A percentile compares a stretch with the other conserved stretches of the same genome.
phyloP scores from a whole-genome alignment of 148 eudicot species.

The Camellia sinensis region DNA sequence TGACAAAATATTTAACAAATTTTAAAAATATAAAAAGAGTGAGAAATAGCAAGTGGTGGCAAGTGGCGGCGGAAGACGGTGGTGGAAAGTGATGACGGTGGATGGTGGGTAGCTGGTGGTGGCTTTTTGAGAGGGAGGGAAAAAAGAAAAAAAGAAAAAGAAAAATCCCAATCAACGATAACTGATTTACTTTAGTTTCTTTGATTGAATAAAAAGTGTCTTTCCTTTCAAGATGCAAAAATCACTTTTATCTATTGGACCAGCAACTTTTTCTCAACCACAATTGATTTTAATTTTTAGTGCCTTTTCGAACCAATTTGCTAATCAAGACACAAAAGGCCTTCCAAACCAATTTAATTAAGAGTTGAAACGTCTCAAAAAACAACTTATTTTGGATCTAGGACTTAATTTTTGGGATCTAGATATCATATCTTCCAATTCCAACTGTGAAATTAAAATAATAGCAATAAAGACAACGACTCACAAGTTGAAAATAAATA shows the following conservation, averaged over 20 bases:
- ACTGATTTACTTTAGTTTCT: neutral
- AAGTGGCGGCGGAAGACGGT: conserved; percentile 5
- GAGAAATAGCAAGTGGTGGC: too few relatives aligned
- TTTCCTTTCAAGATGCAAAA: neutral
- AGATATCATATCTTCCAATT: too few relatives aligned
- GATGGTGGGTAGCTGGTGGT: too few relatives aligned
- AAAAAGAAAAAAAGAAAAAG: neutral
- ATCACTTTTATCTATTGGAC: neutral
- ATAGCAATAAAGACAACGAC: neutral
- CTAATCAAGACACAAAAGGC: too few relatives aligned
- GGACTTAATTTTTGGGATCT: too few relatives aligned
- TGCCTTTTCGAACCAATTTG: neutral
- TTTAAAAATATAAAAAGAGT: too few relatives aligned
- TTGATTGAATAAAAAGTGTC: neutral
- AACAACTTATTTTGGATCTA: too few relatives aligned
- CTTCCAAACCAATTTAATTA: too few relatives aligned
- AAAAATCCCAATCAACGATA: neutral
- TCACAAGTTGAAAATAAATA: neutral
- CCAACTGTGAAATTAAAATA: too few relatives aligned
- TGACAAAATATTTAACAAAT: too few relatives aligned
- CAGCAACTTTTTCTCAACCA: neutral
- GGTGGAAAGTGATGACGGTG: conserved; percentile 11
- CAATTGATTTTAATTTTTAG: neutral
- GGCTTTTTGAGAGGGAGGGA: neutral
- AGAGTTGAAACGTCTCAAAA: too few relatives aligned